Conservation (phyloP, 2,329 filamentous ascomycete genomes). For the Pyrenochaeta sp. region DNA sequence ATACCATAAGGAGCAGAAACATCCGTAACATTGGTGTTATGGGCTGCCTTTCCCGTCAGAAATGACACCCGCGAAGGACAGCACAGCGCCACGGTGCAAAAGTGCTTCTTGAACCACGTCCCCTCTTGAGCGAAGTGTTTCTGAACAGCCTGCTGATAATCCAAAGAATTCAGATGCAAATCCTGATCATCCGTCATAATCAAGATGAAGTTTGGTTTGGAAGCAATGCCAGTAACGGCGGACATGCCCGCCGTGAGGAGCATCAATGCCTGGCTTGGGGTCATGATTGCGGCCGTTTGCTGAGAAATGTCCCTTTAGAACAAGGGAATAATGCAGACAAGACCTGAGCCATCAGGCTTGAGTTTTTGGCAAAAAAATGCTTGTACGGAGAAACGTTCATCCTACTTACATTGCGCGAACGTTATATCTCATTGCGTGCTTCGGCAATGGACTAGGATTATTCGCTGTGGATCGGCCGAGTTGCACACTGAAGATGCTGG, state of each 20-base stretch:
- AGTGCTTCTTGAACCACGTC: slow-evolving; percentile 69
- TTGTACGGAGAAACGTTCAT: background rate
- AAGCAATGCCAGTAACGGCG: slow-evolving; percentile 1
- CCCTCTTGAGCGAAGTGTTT: slow-evolving; percentile 67
- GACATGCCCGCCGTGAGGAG: slow-evolving; percentile 9
- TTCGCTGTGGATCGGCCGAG: background rate
- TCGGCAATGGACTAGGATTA: background rate
- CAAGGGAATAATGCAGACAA: background rate
- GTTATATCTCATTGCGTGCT: background rate
- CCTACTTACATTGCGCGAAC: background rate
- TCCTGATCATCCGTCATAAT: slow-evolving; percentile 76
- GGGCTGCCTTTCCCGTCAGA: slow-evolving; percentile 71
- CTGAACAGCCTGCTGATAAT: slow-evolving; percentile 67
- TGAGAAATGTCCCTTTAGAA: background rate
- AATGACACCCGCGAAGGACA: slow-evolving; percentile 73
- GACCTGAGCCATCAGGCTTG: background rate
- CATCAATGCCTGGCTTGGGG: slow-evolving; percentile 11
- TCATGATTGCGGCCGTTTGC: slow-evolving; percentile 8
- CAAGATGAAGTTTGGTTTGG: slow-evolving; percentile 67
- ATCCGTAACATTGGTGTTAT: slow-evolving; percentile 76
- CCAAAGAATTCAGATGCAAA: slow-evolving; percentile 66
- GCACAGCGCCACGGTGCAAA: slow-evolving; percentile 72
- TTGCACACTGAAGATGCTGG: background rate
- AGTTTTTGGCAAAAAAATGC: background rate
- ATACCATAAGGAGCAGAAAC: slow-evolving; percentile 63